phyloP scores from a whole-genome alignment of 352 stramenopile species.

The Saprolegnia parasitica region DNA sequence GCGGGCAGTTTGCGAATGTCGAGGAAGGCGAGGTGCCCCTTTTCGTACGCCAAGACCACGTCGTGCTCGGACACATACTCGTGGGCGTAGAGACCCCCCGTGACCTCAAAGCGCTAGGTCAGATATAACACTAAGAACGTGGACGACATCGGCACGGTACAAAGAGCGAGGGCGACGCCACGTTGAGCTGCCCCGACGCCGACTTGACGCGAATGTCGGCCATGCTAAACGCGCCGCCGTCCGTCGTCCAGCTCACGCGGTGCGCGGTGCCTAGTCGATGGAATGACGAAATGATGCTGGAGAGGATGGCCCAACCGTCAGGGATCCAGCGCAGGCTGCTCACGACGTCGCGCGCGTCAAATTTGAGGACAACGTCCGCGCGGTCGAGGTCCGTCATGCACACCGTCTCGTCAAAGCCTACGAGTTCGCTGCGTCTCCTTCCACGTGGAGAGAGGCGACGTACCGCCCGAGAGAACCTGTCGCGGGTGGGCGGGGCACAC shows the following conservation, averaged over 20 bases:
- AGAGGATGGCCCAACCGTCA: slow-evolving; percentile 5
- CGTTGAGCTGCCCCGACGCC: slow-evolving; percentile 30
- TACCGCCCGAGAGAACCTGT: slow-evolving; percentile 46
- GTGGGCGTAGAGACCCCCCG: slow-evolving; percentile 66
- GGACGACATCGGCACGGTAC: slow-evolving; percentile 31
- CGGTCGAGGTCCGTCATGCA: slow-evolving; percentile 55
- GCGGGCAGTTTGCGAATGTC: slow-evolving; percentile 55
- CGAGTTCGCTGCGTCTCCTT: slow-evolving; percentile 10
- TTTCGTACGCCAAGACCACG: slow-evolving; percentile 64
- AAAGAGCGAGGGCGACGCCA: slow-evolving; percentile 27
- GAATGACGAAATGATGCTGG: not conserved
- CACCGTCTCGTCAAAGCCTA: slow-evolving; percentile 75
- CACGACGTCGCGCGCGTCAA: slow-evolving; percentile 69
- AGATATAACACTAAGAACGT: not conserved
- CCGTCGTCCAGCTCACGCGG: slow-evolving; percentile 75
- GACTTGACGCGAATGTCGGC: slow-evolving; percentile 43
- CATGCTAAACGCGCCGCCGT: slow-evolving; percentile 70
- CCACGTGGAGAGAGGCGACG: not conserved
- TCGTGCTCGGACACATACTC: slow-evolving; percentile 53
- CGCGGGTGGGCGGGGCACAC: slow-evolving; percentile 34
- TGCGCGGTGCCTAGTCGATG: slow-evolving; percentile 19
- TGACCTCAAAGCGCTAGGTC: slow-evolving; percentile 39
- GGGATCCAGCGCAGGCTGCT: slow-evolving; percentile 73
- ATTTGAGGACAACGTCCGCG: slow-evolving; percentile 53
- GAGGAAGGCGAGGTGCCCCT: slow-evolving; percentile 52